Percentiles rank a stretch among this genome's conserved stretches.
These are phyloP conservation scores for Coprinopsis sp. DNA, from an alignment of 768 basidiomycete genomes.

Conservation along the genomic window DNA sequence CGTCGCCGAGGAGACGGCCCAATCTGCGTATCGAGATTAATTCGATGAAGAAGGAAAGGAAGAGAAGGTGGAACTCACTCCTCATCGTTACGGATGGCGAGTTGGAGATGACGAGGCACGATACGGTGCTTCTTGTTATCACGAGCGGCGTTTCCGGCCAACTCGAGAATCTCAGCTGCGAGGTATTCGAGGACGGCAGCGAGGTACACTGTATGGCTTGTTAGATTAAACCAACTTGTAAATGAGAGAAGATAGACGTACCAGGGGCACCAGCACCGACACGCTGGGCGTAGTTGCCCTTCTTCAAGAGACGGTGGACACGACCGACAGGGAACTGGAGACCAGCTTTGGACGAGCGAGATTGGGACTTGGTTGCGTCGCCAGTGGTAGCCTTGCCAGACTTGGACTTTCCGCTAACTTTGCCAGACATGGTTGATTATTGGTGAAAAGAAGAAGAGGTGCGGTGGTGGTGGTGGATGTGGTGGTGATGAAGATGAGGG, in stretches of 20 bases:
- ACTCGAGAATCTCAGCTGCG: constrained; percentile 89
- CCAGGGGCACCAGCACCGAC: constrained; percentile 87
- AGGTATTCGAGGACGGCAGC: constrained; percentile 92
- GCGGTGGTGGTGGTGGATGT: constrained; percentile 4
- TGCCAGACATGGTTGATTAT: constrained; percentile 5
- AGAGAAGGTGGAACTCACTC: constrained; percentile 44
- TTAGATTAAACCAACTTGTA: not conserved
- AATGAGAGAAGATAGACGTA: constrained; percentile 24
- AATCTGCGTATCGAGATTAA: constrained; percentile 34
- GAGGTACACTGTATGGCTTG: constrained; percentile 61
- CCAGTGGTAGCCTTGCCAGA: constrained; percentile 66
- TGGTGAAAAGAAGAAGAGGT: not conserved
- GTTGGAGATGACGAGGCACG: constrained; percentile 90
- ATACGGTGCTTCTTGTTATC: constrained; percentile 96
- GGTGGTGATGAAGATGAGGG: not conserved
- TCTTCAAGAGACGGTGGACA: constrained; percentile 86
- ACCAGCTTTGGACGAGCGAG: constrained; percentile 71
- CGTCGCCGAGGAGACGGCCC: constrained; percentile 68
- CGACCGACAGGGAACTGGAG: constrained; percentile 91
- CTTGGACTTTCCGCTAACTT: constrained; percentile 23
- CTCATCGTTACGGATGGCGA: constrained; percentile 93
- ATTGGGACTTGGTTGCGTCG: constrained; percentile 50
- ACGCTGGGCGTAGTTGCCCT: constrained; percentile 82
- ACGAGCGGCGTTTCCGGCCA: constrained; percentile 86
- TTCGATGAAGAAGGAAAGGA: constrained; percentile 7